These are phyloP conservation scores for Viola pubescens DNA, from an alignment of 441 rosid species.

Conservation along the genomic window DNA sequence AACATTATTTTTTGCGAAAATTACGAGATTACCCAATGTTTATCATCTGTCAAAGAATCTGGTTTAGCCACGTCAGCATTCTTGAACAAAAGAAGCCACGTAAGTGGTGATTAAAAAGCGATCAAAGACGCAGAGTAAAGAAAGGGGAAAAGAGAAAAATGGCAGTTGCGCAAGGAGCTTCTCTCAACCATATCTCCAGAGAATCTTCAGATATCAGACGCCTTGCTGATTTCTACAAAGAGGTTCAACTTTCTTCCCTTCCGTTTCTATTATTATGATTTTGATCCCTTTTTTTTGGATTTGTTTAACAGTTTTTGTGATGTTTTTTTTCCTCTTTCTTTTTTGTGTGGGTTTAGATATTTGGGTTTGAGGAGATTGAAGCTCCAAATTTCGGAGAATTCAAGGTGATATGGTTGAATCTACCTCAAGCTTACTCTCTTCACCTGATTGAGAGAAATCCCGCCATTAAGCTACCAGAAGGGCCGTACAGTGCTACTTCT, in stretches of 20 bases:
- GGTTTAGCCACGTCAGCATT: too few relatives aligned
- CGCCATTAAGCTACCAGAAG: constrained; percentile 59
- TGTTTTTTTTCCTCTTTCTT: neutral
- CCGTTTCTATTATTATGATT: neutral
- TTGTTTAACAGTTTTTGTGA: neutral
- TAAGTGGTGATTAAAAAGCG: neutral
- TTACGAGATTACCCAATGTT: too few relatives aligned
- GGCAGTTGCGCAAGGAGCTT: constrained; percentile 39
- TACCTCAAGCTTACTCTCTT: constrained; percentile 46
- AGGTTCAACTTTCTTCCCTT: constrained; percentile 24
- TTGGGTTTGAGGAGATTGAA: constrained; percentile 75
- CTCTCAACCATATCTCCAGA: constrained; percentile 66
- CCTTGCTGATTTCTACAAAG: constrained; percentile 66
- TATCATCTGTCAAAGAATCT: too few relatives aligned
- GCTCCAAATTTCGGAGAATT: constrained; percentile 50
- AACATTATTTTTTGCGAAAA: too few relatives aligned
- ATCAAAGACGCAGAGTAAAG: too few relatives aligned
- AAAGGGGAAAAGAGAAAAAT: constrained; percentile 13
- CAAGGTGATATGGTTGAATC: constrained; percentile 71
- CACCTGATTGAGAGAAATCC: constrained; percentile 71
- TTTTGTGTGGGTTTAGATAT: constrained; percentile 30
- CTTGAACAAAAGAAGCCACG: neutral
- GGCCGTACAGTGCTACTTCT: constrained; percentile 62
- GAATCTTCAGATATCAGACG: constrained; percentile 61
- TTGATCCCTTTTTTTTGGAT: neutral